These are phyloP conservation scores for Candida ascalaphidarum DNA, from an alignment of 805 yeast species.

Conservation along the genomic window DNA sequence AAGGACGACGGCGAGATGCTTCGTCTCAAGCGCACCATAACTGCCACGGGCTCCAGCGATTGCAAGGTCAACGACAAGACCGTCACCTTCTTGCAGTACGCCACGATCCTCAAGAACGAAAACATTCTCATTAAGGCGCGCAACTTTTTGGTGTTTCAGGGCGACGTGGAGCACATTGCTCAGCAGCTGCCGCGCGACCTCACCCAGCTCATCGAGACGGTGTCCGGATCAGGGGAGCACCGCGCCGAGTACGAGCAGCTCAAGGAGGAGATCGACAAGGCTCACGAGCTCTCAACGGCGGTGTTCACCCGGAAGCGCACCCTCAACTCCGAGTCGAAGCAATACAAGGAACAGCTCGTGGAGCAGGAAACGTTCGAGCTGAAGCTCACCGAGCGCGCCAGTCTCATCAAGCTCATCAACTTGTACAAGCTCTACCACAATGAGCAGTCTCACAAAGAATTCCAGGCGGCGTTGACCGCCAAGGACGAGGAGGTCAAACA, in stretches of 20 bases:
- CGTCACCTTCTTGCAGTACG: conserved; percentile 59
- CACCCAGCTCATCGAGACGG: conserved; percentile 65
- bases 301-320: conserved; percentile 64
- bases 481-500: conserved; percentile 30
- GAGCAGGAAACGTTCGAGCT: conserved; percentile 63
- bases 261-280: conserved; percentile 54
- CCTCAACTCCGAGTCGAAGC: conserved; percentile 64
- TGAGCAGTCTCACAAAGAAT: conserved; percentile 30
- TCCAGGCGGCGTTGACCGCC: conserved; percentile 21
- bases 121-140: conserved; percentile 82
- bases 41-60: conserved; percentile 51
- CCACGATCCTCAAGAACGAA: conserved; percentile 59
- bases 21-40: conserved; percentile 55
- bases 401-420: conserved; percentile 39
- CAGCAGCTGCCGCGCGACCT: conserved; percentile 75
- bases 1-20: conserved; percentile 50
- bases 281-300: conserved; percentile 55
- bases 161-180: conserved; percentile 92
- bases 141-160: conserved; percentile 91
- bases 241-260: conserved; percentile 59
- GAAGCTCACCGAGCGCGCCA: conserved; percentile 40
- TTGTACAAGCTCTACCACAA: conserved; percentile 62
- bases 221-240: conserved; percentile 72
- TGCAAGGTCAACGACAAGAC: conserved; percentile 55
- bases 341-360: conserved; percentile 64